These are phyloP conservation scores for Tetrahymena thermophila DNA, from an alignment of 73 alveolate genomes.

Conservation along the genomic window DNA sequence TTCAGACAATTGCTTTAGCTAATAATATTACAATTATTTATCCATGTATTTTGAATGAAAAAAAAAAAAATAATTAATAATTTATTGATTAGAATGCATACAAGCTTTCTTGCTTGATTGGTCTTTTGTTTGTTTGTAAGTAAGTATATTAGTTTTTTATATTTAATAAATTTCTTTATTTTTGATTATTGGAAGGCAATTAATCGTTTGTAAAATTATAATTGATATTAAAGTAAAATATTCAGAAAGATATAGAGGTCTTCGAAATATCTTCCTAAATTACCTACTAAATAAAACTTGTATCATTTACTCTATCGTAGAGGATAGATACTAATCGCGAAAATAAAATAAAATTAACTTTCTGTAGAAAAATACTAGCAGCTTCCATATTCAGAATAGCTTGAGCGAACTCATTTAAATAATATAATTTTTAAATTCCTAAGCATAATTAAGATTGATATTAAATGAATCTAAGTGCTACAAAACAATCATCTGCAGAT, in stretches of 20 bases:
- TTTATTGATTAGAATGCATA: not conserved
- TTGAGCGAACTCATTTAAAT: not conserved
- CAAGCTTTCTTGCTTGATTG: not conserved
- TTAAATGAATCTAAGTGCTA: not conserved
- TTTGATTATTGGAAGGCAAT: not conserved
- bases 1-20: too few species aligned
- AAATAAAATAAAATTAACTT: too few species aligned
- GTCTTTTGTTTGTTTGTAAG: not conserved
- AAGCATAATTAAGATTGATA: not conserved
- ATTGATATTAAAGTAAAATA: not conserved
- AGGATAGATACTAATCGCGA: not conserved
- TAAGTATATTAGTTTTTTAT: too few species aligned
- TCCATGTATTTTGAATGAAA: not conserved
- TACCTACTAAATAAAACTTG: not conserved
- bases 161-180: not conserved
- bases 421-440: too few species aligned
- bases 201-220: not conserved
- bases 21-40: not conserved
- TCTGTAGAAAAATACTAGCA: not conserved
- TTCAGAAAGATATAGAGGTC: not conserved
- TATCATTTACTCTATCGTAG: not conserved
- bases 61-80: too few species aligned
- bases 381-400: not conserved
- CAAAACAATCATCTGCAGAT: not conserved
- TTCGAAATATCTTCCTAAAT: not conserved